Conservation (phyloP, 305 asterid genomes). For the Fraxinus floribunda region DNA sequence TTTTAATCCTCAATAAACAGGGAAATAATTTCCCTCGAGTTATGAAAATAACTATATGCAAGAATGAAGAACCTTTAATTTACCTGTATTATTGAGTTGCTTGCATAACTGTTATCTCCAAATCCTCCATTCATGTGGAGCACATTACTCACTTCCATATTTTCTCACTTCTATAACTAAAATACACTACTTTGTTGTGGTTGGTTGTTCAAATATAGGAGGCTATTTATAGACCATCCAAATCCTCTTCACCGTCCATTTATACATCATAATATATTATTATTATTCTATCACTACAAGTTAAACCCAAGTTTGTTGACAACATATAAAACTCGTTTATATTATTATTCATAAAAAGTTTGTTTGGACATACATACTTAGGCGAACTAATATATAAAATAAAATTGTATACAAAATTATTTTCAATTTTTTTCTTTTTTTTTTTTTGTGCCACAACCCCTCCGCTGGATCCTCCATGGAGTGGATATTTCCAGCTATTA, state of each 20-base stretch:
- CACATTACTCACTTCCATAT: slow-evolving; percentile 35
- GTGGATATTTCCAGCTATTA: too few relatives aligned
- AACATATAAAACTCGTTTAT: background rate
- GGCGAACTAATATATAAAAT: too few relatives aligned
- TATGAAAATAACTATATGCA: background rate
- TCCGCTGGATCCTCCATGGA: too few relatives aligned
- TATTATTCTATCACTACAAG: background rate
- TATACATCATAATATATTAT: too few relatives aligned
- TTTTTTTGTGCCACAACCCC: too few relatives aligned
- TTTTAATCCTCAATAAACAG: too few relatives aligned
- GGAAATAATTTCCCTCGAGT: background rate
- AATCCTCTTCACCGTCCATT: background rate
- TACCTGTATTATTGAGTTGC: slow-evolving; percentile 56
- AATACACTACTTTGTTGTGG: background rate
- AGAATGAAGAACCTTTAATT: background rate
- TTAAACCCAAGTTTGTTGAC: background rate
- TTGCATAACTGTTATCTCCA: slow-evolving; percentile 52
- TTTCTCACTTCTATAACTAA: background rate
- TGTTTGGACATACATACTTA: too few relatives aligned
- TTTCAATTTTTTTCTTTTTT: too few relatives aligned
- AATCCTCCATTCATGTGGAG: slow-evolving; percentile 61
- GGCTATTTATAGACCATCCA: background rate
- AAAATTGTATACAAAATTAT: too few relatives aligned
- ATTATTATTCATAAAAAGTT: background rate
- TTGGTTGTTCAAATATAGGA: background rate